These are phyloP conservation scores for Gonapodya sp. DNA, from an alignment of 192 early-diverging fungal genomes.

Conservation along the genomic window DNA sequence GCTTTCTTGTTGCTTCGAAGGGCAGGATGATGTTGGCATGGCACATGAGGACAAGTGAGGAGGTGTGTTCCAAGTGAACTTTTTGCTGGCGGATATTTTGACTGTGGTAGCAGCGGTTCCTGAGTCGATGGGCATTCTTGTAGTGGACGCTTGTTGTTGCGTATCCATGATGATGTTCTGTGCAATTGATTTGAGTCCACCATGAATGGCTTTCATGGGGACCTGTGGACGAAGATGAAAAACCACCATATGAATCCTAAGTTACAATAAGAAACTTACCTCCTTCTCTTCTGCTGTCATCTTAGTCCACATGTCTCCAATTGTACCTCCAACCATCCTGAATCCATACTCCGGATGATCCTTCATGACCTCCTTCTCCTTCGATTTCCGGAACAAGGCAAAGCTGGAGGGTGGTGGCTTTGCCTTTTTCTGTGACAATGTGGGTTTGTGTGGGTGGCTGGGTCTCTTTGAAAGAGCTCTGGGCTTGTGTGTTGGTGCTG, in stretches of 20 bases:
- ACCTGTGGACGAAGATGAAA: neutral
- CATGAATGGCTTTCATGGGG: neutral
- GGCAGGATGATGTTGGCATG: neutral
- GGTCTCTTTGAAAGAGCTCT: neutral
- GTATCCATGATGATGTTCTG: no score
- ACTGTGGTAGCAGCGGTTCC: neutral
- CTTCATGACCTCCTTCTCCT: neutral
- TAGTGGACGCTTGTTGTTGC: neutral
- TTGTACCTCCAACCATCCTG: neutral
- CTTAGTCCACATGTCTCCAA: neutral
- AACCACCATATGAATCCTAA: neutral
- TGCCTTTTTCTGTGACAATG: neutral
- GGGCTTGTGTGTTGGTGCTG: neutral
- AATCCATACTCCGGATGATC: neutral
- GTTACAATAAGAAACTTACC: neutral
- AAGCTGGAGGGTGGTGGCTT: neutral
- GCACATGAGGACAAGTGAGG: neutral
- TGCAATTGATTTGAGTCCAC: neutral
- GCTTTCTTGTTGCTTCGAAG: neutral
- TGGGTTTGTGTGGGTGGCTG: neutral
- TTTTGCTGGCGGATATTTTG: neutral
- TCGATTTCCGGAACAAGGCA: neutral
- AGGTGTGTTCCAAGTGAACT: neutral
- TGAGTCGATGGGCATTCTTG: neutral
- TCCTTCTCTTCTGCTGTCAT: neutral